Evolutionary conservation across 768 basidiomycete genomes (phyloP).

Genomic region (Daedaleopsis nitida): DNA sequence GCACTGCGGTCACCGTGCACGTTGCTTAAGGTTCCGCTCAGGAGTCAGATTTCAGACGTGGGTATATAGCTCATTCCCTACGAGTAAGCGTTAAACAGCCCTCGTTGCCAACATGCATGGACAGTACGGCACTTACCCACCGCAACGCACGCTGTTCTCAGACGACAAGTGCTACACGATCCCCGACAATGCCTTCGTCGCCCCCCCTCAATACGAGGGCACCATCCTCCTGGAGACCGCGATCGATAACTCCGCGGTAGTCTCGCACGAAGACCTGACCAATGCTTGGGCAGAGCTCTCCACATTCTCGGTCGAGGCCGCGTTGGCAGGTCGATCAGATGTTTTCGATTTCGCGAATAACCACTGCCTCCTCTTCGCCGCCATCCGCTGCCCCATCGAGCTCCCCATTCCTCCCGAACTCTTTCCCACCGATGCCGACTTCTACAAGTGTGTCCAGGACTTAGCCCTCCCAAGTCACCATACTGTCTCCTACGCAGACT

Average conservation of each 20-base stretch:
- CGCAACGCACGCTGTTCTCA: too few relatives aligned
- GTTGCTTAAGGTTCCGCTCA: too few relatives aligned
- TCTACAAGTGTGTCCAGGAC: background rate
- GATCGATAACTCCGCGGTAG: background rate
- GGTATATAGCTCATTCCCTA: too few relatives aligned
- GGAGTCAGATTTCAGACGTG: too few relatives aligned
- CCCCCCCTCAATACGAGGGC: background rate
- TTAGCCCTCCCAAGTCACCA: background rate
- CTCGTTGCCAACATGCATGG: too few relatives aligned
- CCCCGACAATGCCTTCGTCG: background rate
- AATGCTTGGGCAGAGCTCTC: constrained; percentile 8
- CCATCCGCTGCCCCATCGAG: constrained; percentile 1
- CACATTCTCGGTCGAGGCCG: constrained; percentile 12
- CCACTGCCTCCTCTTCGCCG: constrained; percentile 18
- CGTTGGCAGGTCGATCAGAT: background rate
- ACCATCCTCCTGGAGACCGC: constrained; percentile 8
- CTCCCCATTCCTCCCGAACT: background rate
- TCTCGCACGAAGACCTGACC: background rate
- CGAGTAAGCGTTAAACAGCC: too few relatives aligned
- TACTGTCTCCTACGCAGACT: background rate
- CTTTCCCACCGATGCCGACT: too few relatives aligned
- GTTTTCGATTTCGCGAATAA: constrained; percentile 12
- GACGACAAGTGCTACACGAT: too few relatives aligned
- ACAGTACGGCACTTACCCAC: too few relatives aligned
- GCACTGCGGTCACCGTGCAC: too few relatives aligned